Conservation (phyloP, 148 eudicot genomes). For the Fagopyrum esculentum region DNA sequence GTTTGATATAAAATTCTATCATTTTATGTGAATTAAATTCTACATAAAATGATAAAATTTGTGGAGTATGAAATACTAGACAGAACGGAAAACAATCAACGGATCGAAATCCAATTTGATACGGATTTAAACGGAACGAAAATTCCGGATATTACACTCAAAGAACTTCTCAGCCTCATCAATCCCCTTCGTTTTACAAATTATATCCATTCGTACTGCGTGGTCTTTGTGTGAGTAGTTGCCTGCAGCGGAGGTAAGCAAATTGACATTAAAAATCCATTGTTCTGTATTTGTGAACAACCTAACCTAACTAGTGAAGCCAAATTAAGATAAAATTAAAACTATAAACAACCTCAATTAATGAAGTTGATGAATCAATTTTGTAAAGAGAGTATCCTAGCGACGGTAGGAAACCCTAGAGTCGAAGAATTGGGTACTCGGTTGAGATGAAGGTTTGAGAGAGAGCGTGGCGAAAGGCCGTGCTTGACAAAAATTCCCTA, state of each 20-base stretch:
- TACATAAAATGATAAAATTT: too few relatives aligned
- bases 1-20: too few relatives aligned
- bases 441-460: neutral
- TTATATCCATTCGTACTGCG: constrained; percentile 43
- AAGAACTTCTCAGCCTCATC: constrained; percentile 68
- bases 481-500: neutral
- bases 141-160: too few relatives aligned
- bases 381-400: neutral
- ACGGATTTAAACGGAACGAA: too few relatives aligned
- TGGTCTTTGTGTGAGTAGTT: constrained; percentile 26
- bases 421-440: neutral
- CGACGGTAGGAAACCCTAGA: neutral
- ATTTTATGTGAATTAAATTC: too few relatives aligned
- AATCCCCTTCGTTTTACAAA: constrained; percentile 42
- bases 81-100: too few relatives aligned
- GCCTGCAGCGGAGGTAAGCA: constrained; percentile 11
- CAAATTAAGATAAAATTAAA: neutral
- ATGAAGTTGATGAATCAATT: neutral
- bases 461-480: neutral
- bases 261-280: too few relatives aligned
- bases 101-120: too few relatives aligned
- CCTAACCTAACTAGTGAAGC: neutral
- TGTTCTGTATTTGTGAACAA: neutral
- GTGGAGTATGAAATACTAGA: too few relatives aligned
- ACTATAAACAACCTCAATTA: neutral